phyloP scores from a whole-genome alignment of 257 asterid species.

The Ophiorrhiza pumila region DNA sequence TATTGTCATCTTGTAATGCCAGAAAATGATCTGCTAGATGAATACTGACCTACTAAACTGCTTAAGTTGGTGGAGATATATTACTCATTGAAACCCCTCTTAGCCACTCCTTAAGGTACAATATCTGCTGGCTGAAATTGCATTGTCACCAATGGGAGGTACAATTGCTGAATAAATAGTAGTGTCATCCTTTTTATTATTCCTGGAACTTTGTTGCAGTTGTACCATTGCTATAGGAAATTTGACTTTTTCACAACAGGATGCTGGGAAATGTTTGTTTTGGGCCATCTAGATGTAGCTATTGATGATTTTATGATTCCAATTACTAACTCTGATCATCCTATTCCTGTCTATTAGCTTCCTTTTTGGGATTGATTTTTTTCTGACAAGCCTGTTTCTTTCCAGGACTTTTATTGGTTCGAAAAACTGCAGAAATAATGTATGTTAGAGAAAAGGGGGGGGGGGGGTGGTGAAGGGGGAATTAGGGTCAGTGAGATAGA shows the following conservation, averaged over 20 bases:
- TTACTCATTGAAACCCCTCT: not conserved
- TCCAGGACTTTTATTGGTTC: not conserved
- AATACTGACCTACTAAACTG: not conserved
- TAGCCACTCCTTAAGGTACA: not conserved
- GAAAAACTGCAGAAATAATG: not conserved
- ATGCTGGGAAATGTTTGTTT: not conserved
- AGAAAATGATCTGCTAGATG: not conserved
- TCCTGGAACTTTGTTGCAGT: not conserved
- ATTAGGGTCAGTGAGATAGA: not conserved
- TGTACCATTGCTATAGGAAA: not conserved
- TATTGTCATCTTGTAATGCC: no score
- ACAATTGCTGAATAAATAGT: not conserved
- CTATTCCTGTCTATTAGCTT: not conserved
- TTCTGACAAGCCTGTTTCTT: not conserved
- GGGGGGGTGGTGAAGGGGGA: not conserved
- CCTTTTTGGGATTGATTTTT: not conserved
- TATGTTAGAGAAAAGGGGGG: not conserved
- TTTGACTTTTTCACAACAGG: not conserved
- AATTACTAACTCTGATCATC: not conserved
- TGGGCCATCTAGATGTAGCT: not conserved
- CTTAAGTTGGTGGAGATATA: not conserved
- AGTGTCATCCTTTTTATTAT: not conserved
- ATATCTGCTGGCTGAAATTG: not conserved
- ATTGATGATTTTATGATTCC: not conserved
- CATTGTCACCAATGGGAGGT: not conserved